Percentiles rank a stretch among this genome's conserved stretches.
These are phyloP conservation scores for Gentiana dahurica DNA, from an alignment of 257 asterid genomes.

Conservation along the genomic window DNA sequence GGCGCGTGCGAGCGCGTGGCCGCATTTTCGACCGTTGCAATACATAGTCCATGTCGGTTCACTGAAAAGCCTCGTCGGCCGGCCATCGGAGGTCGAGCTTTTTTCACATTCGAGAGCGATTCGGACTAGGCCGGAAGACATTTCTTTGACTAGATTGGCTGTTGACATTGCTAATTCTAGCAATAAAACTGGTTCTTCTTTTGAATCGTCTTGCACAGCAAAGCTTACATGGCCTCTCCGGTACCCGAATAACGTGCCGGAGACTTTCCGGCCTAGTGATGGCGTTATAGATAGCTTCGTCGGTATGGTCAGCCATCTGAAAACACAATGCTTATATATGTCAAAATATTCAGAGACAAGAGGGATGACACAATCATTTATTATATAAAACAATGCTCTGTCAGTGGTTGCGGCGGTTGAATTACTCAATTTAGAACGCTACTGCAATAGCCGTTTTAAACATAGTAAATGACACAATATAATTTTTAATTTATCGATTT, in stretches of 20 bases:
- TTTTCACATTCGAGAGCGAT: conserved; percentile 87
- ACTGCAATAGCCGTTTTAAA: too few species aligned
- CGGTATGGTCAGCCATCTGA: conserved; percentile 36
- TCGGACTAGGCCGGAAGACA: conserved; percentile 83
- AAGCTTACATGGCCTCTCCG: conserved; percentile 86
- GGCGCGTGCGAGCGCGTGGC: conserved; percentile 49
- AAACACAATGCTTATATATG: too few species aligned
- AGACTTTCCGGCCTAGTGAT: conserved; percentile 68
- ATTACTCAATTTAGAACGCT: too few species aligned
- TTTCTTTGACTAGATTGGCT: conserved; percentile 61
- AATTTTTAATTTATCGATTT: too few species aligned
- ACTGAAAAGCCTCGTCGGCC: conserved; percentile 27
- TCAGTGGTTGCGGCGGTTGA: too few species aligned
- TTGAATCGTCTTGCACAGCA: conserved; percentile 68
- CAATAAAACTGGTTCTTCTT: conserved; percentile 60
- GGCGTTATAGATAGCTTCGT: conserved; percentile 34
- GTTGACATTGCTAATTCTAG: conserved; percentile 73
- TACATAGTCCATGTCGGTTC: conserved; percentile 92
- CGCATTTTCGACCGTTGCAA: conserved; percentile 78
- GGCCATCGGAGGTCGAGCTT: conserved; percentile 15
- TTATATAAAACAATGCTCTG: too few species aligned
- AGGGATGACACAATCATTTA: too few species aligned
- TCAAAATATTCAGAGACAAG: too few species aligned
- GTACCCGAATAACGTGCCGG: conserved; percentile 81
- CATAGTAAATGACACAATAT: too few species aligned